phyloP scores from a whole-genome alignment of 1,284 basidiomycete species.

The Ceratobasidium papillatum region DNA sequence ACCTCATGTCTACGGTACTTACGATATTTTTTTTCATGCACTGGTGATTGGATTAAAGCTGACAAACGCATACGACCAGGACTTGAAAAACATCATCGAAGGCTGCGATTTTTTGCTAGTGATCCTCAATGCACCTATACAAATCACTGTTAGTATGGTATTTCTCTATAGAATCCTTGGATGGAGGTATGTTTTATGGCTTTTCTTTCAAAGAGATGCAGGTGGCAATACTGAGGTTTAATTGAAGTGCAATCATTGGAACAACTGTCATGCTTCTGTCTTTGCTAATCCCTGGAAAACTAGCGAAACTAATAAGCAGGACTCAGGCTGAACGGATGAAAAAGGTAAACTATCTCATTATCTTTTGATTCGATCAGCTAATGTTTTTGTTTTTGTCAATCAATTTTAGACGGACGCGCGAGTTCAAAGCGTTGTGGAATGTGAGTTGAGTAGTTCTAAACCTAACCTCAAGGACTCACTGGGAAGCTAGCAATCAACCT shows the following conservation, averaged over 20 bases:
- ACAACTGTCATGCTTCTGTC: conserved; percentile 37
- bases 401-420: conserved; percentile 43
- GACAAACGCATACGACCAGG: background rate
- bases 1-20: conserved; percentile 41
- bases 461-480: too few species aligned
- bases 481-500: conserved; percentile 42
- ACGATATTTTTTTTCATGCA: background rate
- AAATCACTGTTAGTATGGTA: conserved; percentile 32
- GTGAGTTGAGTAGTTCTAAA: conserved; percentile 14
- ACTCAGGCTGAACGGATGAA: conserved; percentile 49
- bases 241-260: conserved; percentile 40
- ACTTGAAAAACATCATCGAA: conserved; percentile 43
- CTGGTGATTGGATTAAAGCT: too few species aligned
- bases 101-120: conserved; percentile 42
- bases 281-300: conserved; percentile 37
- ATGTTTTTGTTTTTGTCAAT: background rate
- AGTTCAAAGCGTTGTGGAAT: conserved; percentile 43
- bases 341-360: too few species aligned
- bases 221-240: too few species aligned
- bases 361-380: background rate
- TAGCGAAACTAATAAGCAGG: conserved; percentile 42
- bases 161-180: conserved; percentile 43
- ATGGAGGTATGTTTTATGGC: conserved; percentile 32
- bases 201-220: background rate
- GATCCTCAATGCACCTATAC: conserved; percentile 40